Evolutionary conservation across 306 rosid species (phyloP).

Genomic region (Argentina anserina): DNA sequence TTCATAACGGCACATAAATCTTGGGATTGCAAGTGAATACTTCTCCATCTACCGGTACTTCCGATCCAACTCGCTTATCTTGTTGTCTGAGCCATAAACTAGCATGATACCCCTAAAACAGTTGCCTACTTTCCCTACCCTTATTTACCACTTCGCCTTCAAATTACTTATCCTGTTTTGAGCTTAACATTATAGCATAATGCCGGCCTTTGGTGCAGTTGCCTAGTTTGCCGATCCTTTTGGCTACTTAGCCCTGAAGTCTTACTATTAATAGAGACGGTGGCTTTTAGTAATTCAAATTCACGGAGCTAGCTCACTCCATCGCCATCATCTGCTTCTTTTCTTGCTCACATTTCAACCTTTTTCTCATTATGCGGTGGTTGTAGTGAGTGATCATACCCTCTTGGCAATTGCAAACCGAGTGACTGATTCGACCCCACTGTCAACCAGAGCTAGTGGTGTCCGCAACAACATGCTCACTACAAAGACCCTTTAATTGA

Average conservation of each 20-base stretch:
- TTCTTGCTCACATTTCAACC: background rate
- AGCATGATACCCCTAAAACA: background rate
- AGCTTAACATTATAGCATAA: background rate
- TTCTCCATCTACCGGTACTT: background rate
- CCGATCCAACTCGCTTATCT: background rate
- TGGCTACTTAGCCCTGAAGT: background rate
- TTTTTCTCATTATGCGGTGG: background rate
- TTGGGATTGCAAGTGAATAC: background rate
- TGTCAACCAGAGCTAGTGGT: background rate
- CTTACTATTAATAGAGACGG: background rate
- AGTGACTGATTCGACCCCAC: background rate
- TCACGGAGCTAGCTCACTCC: background rate
- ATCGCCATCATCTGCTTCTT: background rate
- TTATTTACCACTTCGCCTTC: background rate
- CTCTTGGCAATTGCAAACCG: background rate
- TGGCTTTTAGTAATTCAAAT: background rate
- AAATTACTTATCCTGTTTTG: background rate
- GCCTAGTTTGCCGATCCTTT: background rate
- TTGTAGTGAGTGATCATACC: background rate
- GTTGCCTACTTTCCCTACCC: background rate
- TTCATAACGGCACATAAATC: background rate
- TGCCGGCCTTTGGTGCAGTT: background rate
- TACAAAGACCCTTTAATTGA: background rate
- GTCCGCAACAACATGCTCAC: background rate
- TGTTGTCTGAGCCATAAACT: background rate